Base-by-base conservation (phyloP, 140 eudicot species). In the Erigeron philadelphicus region DNA sequence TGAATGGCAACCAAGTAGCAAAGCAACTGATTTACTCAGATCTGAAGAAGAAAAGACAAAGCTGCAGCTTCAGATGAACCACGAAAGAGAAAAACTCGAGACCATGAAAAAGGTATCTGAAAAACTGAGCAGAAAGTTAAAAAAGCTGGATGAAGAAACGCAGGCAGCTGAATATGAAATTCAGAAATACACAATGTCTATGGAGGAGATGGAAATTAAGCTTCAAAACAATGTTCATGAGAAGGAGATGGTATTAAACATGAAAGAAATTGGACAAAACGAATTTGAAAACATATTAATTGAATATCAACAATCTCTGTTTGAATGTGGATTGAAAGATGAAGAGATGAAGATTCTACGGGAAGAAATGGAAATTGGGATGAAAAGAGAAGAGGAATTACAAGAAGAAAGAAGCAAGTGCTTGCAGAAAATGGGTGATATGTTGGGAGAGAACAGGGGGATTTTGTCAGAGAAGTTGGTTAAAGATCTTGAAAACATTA, bases 41-140 rank as follows among this genome's bases (percentile, higher is more conserved):
- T 81, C 87, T 7, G 95, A 85, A 80, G 99, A 94, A 71, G 91
- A 94, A 72, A 94, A 87, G 68, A 85, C 85, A 9, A 89, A 87
- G 83, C 75, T 83, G 19, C 97, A 87, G 71, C 75, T 76, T 68
- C 81, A 94, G 75, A 77, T 85, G 61, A 89, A 78, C 64, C 81
- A 74, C 63, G 80, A 76, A 15, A 45, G 42, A 42, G 95, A 84
- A 72, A 89, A 79, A 72, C 84, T 85, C 8, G 76, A 68, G 46
- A 52, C 21, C 6, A 42, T 79, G 0, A 85, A 67, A 66, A 77
- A 69, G 61, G 89, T 89, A 66, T 31, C 61, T 15, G 91, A 81
- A 73, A 84, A 62, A 57, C 57, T 84, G 49, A 73, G 15, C 47
- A 68, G 16, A 50, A 82, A 80, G 78, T 52, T 73, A 9, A 57